Evolutionary conservation across 345 rosid species (phyloP).

Genomic region (Camelina laxa): DNA sequence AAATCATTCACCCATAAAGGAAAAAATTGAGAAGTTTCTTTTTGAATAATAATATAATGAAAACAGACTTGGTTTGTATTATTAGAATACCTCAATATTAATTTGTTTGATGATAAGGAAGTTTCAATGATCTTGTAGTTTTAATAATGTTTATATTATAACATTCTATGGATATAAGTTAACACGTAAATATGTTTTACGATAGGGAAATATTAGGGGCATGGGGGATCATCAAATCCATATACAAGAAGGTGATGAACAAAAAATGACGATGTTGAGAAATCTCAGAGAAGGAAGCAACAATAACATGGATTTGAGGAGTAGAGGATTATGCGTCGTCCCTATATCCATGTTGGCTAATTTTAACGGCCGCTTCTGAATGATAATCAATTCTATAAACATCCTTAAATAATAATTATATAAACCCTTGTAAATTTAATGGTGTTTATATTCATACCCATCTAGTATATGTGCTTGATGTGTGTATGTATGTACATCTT

Average conservation of each 20-base stretch:
- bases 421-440: slow-evolving; percentile 26
- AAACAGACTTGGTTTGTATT: slow-evolving; percentile 14
- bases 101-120: slow-evolving; percentile 15
- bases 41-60: slow-evolving; percentile 13
- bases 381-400: slow-evolving; percentile 4
- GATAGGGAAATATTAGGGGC: slow-evolving; percentile 38
- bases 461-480: slow-evolving; percentile 36
- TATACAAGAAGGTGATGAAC: slow-evolving; percentile 31
- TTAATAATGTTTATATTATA: neutral
- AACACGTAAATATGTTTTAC: slow-evolving; percentile 20
- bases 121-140: neutral
- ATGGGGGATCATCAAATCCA: slow-evolving; percentile 36
- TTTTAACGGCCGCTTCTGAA: slow-evolving; percentile 52
- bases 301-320: slow-evolving; percentile 54
- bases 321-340: slow-evolving; percentile 78
- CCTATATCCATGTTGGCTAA: slow-evolving; percentile 78
- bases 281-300: slow-evolving; percentile 28
- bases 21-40: slow-evolving; percentile 6
- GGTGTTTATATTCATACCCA: slow-evolving; percentile 21
- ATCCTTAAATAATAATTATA: neutral
- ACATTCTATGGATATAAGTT: slow-evolving; percentile 6
- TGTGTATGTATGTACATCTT: slow-evolving; percentile 23
- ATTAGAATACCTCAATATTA: slow-evolving; percentile 16
- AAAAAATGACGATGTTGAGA: slow-evolving; percentile 30
- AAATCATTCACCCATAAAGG: slow-evolving; percentile 11